Conservation (phyloP, 257 asterid genomes). For the Solanum appendiculatum region DNA sequence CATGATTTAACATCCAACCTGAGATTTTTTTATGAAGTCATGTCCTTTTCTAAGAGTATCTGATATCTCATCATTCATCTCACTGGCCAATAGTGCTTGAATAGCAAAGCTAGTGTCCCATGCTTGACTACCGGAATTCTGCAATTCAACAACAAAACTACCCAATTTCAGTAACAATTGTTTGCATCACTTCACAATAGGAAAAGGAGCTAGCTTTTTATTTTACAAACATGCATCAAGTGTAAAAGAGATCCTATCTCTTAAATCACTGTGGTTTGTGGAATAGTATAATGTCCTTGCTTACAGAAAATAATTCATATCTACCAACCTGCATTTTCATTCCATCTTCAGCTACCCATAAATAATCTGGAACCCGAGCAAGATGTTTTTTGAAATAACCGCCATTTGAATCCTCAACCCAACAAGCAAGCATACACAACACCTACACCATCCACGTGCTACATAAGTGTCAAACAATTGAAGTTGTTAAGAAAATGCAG, state of each 20-base stretch:
- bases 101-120: conserved; percentile 85
- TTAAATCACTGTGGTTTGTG: neutral
- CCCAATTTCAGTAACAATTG: neutral
- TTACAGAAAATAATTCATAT: neutral
- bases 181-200: neutral
- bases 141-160: conserved; percentile 5
- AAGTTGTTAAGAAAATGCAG: neutral
- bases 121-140: conserved; percentile 78
- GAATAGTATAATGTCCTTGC: neutral
- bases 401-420: conserved; percentile 78
- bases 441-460: conserved; percentile 7
- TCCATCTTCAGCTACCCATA: conserved; percentile 80
- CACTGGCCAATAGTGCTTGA: conserved; percentile 68
- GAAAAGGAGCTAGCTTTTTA: neutral
- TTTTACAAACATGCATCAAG: neutral
- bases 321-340: conserved; percentile 65
- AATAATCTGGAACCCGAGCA: conserved; percentile 55
- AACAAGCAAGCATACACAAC: conserved; percentile 66
- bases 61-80: conserved; percentile 43
- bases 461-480: neutral
- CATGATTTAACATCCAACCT: conserved; percentile 18
- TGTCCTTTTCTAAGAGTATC: conserved; percentile 66
- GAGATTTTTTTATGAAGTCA: conserved; percentile 59
- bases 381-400: conserved; percentile 68
- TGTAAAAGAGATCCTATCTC: neutral